Evolutionary conservation across 495 filamentous ascomycete genomes (phyloP).

Genomic region (Daldinia caldariorum): DNA sequence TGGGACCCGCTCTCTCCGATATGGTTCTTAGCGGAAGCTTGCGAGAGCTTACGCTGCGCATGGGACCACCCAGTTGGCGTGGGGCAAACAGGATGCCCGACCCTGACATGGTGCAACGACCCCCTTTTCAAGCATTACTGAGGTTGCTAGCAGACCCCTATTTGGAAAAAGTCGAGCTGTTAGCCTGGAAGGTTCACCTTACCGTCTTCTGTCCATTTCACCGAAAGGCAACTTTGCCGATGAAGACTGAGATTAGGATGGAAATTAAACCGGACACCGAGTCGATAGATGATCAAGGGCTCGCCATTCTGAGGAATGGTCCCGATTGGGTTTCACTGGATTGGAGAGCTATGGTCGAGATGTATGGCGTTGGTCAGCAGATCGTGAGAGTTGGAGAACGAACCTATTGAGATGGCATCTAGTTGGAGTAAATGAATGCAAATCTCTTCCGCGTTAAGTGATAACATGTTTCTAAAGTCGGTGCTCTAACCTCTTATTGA

Average conservation of each 20-base stretch:
- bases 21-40: slow-evolving; percentile 48
- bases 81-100: slow-evolving; percentile 22
- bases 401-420: slow-evolving; percentile 21
- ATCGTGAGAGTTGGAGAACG: slow-evolving; percentile 40
- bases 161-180: slow-evolving; percentile 41
- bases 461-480: background rate
- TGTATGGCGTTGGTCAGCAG: slow-evolving; percentile 23
- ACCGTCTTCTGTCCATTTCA: slow-evolving; percentile 48
- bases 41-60: slow-evolving; percentile 40
- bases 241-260: slow-evolving; percentile 16
- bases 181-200: slow-evolving; percentile 40
- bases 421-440: background rate
- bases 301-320: slow-evolving; percentile 35
- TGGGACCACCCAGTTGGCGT: slow-evolving; percentile 32
- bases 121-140: slow-evolving; percentile 46
- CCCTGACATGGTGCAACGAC: slow-evolving; percentile 35
- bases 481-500: slow-evolving; percentile 1
- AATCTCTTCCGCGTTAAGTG: background rate
- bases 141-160: slow-evolving; percentile 48
- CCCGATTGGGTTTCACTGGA: slow-evolving; percentile 43
- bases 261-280: slow-evolving; percentile 27
- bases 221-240: slow-evolving; percentile 9
- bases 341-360: slow-evolving; percentile 40
- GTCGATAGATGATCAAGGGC: slow-evolving; percentile 31
- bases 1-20: slow-evolving; percentile 42